Conservation (phyloP, 805 yeast genomes). For the Wickerhamomyces canadensis region DNA sequence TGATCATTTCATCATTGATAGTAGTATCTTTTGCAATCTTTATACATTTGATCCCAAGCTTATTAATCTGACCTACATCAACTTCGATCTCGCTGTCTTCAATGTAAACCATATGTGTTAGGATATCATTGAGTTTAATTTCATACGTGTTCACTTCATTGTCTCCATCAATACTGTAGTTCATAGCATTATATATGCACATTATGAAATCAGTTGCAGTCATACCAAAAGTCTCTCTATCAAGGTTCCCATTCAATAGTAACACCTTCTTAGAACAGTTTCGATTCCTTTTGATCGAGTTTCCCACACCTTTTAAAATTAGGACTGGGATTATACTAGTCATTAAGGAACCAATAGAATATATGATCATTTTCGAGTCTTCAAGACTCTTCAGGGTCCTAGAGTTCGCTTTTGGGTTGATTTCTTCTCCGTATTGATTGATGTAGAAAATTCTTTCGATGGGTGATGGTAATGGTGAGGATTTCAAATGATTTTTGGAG, state of each 20-base stretch:
- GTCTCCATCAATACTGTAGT: slow-evolving; percentile 36
- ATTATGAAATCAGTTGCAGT: slow-evolving; percentile 53
- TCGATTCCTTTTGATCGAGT: slow-evolving; percentile 38
- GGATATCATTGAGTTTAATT: slow-evolving; percentile 38
- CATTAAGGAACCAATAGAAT: slow-evolving; percentile 84
- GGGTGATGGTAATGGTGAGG: slow-evolving; percentile 66
- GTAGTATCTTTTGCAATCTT: slow-evolving; percentile 27
- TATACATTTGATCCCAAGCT: slow-evolving; percentile 43
- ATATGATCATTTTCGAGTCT: slow-evolving; percentile 51
- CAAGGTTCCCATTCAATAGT: slow-evolving; percentile 66
- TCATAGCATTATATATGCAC: slow-evolving; percentile 49
- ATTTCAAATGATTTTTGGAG: slow-evolving; percentile 50
- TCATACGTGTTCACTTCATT: slow-evolving; percentile 2
- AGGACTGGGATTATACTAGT: slow-evolving; percentile 82
- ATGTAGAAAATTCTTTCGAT: slow-evolving; percentile 71
- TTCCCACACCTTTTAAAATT: slow-evolving; percentile 67
- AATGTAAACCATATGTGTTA: slow-evolving; percentile 62
- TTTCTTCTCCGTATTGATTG: slow-evolving; percentile 84
- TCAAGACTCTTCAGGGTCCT: slow-evolving; percentile 49
- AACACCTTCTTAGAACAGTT: slow-evolving; percentile 52
- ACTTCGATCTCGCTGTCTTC: slow-evolving; percentile 45
- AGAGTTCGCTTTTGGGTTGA: slow-evolving; percentile 66
- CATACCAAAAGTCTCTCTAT: slow-evolving; percentile 75
- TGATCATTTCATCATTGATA: slow-evolving; percentile 18
- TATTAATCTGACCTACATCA: slow-evolving; percentile 34